phyloP scores from a whole-genome alignment of 371 early-diverging fungal genomes.

The Lichtheimia hyalospora region DNA sequence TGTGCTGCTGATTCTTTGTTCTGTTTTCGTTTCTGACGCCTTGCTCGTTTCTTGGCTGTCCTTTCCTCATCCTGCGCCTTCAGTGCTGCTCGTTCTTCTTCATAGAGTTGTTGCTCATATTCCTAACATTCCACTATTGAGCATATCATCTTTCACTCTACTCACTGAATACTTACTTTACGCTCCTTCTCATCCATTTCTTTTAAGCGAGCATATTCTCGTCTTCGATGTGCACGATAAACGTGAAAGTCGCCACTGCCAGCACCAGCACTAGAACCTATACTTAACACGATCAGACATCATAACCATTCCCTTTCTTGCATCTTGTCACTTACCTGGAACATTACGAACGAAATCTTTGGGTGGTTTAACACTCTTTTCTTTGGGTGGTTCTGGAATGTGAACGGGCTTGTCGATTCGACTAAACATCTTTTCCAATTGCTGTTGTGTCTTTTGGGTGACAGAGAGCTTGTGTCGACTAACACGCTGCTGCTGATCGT shows the following conservation, averaged over 20 bases:
- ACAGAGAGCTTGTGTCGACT: conserved; percentile 46
- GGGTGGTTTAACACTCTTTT: conserved; percentile 55
- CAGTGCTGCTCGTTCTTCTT: conserved; percentile 55
- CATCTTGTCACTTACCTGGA: conserved; percentile 53
- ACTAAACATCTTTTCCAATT: conserved; percentile 73
- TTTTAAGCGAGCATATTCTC: conserved; percentile 83
- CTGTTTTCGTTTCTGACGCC: conserved; percentile 73
- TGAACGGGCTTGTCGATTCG: conserved; percentile 80
- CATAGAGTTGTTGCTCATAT: conserved; percentile 54
- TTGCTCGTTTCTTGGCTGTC: conserved; percentile 85
- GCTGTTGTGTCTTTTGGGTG: conserved; percentile 58
- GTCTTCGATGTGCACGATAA: conserved; percentile 84
- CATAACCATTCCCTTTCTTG: too few relatives aligned
- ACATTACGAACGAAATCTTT: conserved; percentile 83
- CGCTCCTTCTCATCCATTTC: conserved; percentile 76
- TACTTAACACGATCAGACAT: too few relatives aligned
- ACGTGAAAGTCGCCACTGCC: conserved; percentile 97
- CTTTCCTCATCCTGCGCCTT: conserved; percentile 72
- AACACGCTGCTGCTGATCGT: background rate
- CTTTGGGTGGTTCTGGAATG: conserved; percentile 60
- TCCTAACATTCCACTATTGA: conserved; percentile 17
- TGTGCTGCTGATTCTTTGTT: conserved; percentile 17
- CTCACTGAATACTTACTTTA: conserved; percentile 50
- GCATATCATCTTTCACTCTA: conserved; percentile 2
- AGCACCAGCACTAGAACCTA: conserved; percentile 93